Evolutionary conservation across 163 green algal genomes (phyloP), one percentile per base, ranked within the genome.

Genomic region (Scenedesmus sp.): DNA sequence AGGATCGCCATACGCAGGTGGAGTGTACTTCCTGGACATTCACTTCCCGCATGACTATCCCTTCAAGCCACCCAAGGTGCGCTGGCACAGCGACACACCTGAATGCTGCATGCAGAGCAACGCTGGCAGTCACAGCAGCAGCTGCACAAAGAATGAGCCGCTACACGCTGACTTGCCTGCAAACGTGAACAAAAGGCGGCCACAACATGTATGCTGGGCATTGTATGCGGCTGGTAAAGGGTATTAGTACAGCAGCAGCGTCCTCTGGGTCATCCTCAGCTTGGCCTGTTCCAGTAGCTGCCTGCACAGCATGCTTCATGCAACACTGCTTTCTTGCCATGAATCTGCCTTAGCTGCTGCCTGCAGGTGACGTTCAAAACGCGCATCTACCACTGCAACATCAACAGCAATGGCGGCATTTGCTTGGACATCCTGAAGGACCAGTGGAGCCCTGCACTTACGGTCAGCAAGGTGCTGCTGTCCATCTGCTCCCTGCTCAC

Each of bases 341-440:
- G 35, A 9, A n/a, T 33, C 9, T 83, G 73, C 35, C 7, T 12
- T 83, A 37, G 73, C 13, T 35, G 73, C 30, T 51, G 73, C 73
- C 33, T n/a, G 61, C 95, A 99, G 97, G 96, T 99, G 30, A 95
- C 94, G 0, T 99, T 99, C 94, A 93, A 96, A 43, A 99, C 98
- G 6, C 95, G 97, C 37, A 99, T 99, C 89, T 99, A 99, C 94
- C 98, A 99, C 95, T 99, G 98, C 94, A 99, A 99, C 95, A 97
- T 99, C 72, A 99, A 98, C 94, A 97, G 92, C 92, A 96, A 95
- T 56, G 98, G 98, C 26, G 89, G 97, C 61, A 99, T 99, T 79
- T 99, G 98, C 93, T 92, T 99, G 15, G 98, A 99, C 92, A 98
- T 99, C 87, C 93, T 99, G 24, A 99, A 99, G 79, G 98, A 99